phyloP scores from a whole-genome alignment of 2,329 filamentous ascomycete species.

The Stagonosporopsis cucurbitacearum region DNA sequence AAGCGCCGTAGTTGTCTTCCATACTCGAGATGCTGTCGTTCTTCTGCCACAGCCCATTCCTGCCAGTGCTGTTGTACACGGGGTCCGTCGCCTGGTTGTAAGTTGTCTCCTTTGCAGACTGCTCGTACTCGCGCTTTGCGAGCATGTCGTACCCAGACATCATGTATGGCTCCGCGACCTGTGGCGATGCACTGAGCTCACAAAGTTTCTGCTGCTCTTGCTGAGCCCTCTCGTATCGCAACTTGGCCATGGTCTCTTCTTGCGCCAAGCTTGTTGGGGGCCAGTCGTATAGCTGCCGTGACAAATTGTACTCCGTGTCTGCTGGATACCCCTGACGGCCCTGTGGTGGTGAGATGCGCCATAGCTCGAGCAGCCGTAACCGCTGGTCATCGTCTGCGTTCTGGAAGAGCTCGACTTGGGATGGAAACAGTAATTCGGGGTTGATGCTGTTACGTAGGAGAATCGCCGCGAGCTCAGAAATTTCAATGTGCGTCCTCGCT shows the following conservation, averaged over 20 bases:
- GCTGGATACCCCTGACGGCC: conserved; percentile 42
- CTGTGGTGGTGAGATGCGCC: conserved; percentile 77
- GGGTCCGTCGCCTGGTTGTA: conserved; percentile 70
- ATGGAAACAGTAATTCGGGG: conserved; percentile 70
- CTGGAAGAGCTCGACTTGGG: conserved; percentile 80
- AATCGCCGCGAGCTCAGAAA: conserved; percentile 60
- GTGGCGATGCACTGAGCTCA: conserved; percentile 28
- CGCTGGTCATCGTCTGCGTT: conserved; percentile 76
- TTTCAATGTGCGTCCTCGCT: conserved; percentile 40
- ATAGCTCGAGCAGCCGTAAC: conserved; percentile 78
- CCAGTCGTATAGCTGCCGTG: conserved; percentile 57
- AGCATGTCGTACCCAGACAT: conserved; percentile 77
- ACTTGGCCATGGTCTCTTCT: conserved; percentile 62
- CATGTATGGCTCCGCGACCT: conserved; percentile 82
- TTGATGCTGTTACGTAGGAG: conserved; percentile 73
- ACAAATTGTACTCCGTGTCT: conserved; percentile 55
- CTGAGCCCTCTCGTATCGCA: conserved; percentile 64
- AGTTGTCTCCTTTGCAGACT: conserved; percentile 48
- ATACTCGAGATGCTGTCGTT: conserved; percentile 58
- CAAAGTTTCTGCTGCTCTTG: conserved; percentile 35
- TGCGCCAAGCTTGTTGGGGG: conserved; percentile 61
- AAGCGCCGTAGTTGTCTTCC: conserved; percentile 73
- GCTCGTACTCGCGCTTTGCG: conserved; percentile 68
- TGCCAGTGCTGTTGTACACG: conserved; percentile 61
- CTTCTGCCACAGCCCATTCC: conserved; percentile 55